Conservation (phyloP, 2,329 filamentous ascomycete genomes). For the Leptographium galeiforme region DNA sequence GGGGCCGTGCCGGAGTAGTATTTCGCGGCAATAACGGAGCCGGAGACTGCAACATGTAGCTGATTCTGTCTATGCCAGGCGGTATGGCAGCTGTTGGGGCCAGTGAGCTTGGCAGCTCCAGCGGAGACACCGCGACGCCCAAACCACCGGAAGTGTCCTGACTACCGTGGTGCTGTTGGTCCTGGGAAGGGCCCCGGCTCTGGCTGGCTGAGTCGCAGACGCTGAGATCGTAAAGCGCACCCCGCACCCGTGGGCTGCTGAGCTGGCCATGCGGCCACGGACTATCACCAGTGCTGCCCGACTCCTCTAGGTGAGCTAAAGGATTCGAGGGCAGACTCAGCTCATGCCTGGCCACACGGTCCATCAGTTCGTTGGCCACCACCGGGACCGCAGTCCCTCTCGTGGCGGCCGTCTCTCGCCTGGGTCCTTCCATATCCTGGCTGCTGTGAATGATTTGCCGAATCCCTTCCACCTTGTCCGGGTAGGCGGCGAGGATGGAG, state of each 20-base stretch:
- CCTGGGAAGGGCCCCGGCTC: neutral
- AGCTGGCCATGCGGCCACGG: slow-evolving; percentile 6
- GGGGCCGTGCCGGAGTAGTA: neutral
- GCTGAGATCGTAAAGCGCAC: neutral
- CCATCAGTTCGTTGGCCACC: neutral
- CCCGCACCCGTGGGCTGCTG: neutral
- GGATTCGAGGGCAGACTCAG: neutral
- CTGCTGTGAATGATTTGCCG: neutral
- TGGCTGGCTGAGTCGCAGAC: neutral
- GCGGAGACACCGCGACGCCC: neutral
- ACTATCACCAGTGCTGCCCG: slow-evolving; percentile 1
- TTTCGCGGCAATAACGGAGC: neutral
- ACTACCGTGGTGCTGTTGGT: neutral
- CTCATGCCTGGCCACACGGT: neutral
- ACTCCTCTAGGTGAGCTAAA: neutral
- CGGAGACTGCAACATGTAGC: slow-evolving; percentile 1
- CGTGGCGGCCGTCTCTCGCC: neutral
- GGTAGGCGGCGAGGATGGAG: slow-evolving; percentile 8
- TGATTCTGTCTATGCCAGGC: neutral
- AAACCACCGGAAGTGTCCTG: slow-evolving; percentile 1
- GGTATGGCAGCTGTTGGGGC: slow-evolving; percentile 1
- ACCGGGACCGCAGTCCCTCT: neutral
- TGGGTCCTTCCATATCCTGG: neutral
- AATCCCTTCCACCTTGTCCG: slow-evolving; percentile 3
- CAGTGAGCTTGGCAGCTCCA: slow-evolving; percentile 4